phyloP scores from a whole-genome alignment of 106 monocot genomes.

The Dendrobium officinale region DNA sequence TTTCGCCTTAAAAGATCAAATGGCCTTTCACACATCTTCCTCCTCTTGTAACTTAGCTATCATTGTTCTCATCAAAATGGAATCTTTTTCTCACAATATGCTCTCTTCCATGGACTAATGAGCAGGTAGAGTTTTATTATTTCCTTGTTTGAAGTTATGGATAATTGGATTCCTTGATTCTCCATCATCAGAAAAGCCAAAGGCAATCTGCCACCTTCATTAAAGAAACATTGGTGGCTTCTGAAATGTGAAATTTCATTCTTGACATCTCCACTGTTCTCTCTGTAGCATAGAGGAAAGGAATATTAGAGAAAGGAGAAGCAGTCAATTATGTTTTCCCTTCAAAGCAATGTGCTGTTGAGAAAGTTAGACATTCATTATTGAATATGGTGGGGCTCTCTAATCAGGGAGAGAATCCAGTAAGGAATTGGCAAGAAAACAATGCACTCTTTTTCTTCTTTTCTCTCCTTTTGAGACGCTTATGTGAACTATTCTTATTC shows the following conservation, averaged over 20 bases:
- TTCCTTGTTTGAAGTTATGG: slow-evolving; percentile 21
- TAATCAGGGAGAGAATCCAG: slow-evolving; percentile 38
- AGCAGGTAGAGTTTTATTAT: slow-evolving; percentile 3
- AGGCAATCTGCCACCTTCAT: slow-evolving; percentile 28
- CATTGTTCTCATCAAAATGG: neutral
- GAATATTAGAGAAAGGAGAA: slow-evolving; percentile 7
- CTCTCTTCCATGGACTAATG: slow-evolving; percentile 11
- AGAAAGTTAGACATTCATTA: slow-evolving; percentile 20
- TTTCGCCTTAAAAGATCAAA: neutral
- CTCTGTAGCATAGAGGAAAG: slow-evolving; percentile 2
- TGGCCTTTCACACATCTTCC: neutral
- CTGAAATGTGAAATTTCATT: slow-evolving; percentile 9
- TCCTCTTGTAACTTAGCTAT: slow-evolving; percentile 1
- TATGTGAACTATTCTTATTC: slow-evolving; percentile 24
- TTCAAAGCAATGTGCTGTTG: slow-evolving; percentile 17
- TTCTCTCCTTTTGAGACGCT: slow-evolving; percentile 38
- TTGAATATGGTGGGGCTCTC: slow-evolving; percentile 37
- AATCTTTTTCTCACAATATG: slow-evolving; percentile 3
- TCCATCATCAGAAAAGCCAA: slow-evolving; percentile 50
- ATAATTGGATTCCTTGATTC: slow-evolving; percentile 45
- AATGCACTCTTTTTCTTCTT: slow-evolving; percentile 14
- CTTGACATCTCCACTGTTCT: neutral
- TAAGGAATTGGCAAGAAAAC: slow-evolving; percentile 2
- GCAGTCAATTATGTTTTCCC: slow-evolving; percentile 15
- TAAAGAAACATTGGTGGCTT: slow-evolving; percentile 15